Evolutionary conservation across 2,329 filamentous ascomycete species (phyloP).

Genomic region (Colletotrichum tropicicola): DNA sequence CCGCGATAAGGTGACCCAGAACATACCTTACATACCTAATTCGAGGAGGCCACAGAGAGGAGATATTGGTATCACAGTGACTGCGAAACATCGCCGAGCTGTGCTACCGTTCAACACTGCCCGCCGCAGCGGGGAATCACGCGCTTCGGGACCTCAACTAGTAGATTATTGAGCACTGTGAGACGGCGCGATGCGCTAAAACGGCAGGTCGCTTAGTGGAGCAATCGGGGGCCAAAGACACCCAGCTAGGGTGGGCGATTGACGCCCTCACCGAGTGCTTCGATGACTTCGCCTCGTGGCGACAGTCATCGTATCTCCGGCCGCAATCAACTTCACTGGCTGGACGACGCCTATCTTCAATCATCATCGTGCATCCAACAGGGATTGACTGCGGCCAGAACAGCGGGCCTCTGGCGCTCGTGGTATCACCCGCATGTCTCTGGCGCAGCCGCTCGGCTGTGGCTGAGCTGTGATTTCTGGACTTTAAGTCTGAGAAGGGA

Average conservation of each 20-base stretch:
- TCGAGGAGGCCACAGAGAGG: too few species aligned
- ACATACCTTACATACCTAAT: too few species aligned
- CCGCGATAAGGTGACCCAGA: background rate
- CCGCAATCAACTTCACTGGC: too few species aligned
- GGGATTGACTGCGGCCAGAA: constrained; percentile 14
- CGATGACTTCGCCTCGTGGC: background rate
- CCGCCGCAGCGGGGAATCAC: background rate
- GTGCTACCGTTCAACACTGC: background rate
- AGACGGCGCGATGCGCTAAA: background rate
- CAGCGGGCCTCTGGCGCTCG: background rate
- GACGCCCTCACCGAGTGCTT: background rate
- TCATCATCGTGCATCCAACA: background rate
- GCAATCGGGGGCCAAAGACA: background rate
- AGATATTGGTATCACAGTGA: background rate
- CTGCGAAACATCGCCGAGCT: background rate
- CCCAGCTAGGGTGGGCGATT: background rate
- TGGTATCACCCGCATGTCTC: background rate
- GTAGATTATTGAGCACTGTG: background rate
- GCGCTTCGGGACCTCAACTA: background rate
- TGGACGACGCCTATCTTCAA: background rate
- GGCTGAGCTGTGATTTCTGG: constrained; percentile 13
- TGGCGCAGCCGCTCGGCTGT: constrained; percentile 10
- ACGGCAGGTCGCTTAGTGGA: background rate
- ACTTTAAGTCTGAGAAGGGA: background rate
- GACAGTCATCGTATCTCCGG: too few species aligned